Evolutionary conservation across 179 eudicot species (phyloP).

Genomic region (Silene coronaria): DNA sequence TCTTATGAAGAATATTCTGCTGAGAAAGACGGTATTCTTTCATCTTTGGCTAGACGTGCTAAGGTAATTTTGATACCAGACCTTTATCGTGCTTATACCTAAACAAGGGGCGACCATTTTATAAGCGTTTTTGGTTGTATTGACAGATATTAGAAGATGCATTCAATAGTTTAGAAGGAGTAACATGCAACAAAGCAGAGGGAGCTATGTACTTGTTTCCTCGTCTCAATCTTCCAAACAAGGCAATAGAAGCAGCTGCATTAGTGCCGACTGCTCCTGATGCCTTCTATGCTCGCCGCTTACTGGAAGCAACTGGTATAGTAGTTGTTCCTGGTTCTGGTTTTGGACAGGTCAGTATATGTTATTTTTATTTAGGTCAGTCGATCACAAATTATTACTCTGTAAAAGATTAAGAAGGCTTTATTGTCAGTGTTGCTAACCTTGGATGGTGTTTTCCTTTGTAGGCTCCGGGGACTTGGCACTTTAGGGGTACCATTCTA

Average conservation of each 20-base stretch:
- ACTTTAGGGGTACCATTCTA: slow-evolving; percentile 81
- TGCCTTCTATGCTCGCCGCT: slow-evolving; percentile 63
- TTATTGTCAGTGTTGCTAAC: not conserved
- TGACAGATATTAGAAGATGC: slow-evolving; percentile 72
- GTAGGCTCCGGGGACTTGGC: slow-evolving; percentile 90
- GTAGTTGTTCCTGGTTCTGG: slow-evolving; percentile 93
- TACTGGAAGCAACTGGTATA: slow-evolving; percentile 75
- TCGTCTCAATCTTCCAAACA: slow-evolving; percentile 52
- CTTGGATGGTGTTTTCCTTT: slow-evolving; percentile 4
- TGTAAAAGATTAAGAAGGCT: no score
- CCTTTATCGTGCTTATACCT: not conserved
- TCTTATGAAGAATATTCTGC: slow-evolving; percentile 63
- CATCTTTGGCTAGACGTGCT: slow-evolving; percentile 85
- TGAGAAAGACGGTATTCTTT: slow-evolving; percentile 78
- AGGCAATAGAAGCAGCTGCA: slow-evolving; percentile 82
- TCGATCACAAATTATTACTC: not conserved
- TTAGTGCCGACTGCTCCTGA: slow-evolving; percentile 60
- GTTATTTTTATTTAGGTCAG: not conserved
- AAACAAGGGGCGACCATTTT: not conserved
- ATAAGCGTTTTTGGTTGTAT: not conserved
- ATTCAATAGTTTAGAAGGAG: slow-evolving; percentile 70
- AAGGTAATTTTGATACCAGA: slow-evolving; percentile 41
- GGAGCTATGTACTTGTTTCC: slow-evolving; percentile 99
- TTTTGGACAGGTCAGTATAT: slow-evolving; percentile 65
- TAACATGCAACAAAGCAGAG: slow-evolving; percentile 84